Evolutionary conservation across 441 rosid genomes (phyloP).

Genomic region (Populus hybrid): DNA sequence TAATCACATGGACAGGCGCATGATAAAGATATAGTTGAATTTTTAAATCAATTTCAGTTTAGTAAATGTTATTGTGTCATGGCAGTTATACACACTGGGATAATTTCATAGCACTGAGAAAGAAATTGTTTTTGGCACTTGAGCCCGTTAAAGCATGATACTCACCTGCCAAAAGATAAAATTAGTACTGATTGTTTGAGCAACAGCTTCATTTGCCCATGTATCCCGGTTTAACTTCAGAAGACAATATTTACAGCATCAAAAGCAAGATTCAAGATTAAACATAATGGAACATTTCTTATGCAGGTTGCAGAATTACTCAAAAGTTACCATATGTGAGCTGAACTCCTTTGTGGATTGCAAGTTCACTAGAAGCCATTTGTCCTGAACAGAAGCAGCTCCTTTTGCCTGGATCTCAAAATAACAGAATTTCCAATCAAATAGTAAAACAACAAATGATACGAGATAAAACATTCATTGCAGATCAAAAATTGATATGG

Average conservation of each 20-base stretch:
- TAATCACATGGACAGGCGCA: not conserved
- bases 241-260: slow-evolving; percentile 20
- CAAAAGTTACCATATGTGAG: slow-evolving; percentile 80
- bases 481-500: not conserved
- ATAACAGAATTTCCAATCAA: not conserved
- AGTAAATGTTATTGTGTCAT: not conserved
- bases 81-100: not conserved
- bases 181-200: slow-evolving; percentile 76
- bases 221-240: slow-evolving; percentile 96
- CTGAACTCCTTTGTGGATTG: slow-evolving; percentile 91
- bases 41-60: not conserved
- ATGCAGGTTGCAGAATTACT: not conserved
- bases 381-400: slow-evolving; percentile 65
- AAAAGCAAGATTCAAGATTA: slow-evolving; percentile 10
- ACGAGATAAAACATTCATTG: not conserved
- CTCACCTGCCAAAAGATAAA: slow-evolving; percentile 97
- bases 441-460: not conserved
- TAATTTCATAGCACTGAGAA: not conserved
- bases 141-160: not conserved
- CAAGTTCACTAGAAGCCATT: slow-evolving; percentile 93
- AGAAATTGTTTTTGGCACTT: not conserved
- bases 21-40: too few relatives aligned
- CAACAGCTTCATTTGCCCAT: slow-evolving; percentile 93
- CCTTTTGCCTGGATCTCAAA: slow-evolving; percentile 60
- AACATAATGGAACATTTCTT: slow-evolving; percentile 4